phyloP scores from a whole-genome alignment of 106 monocot species.

The Cymbidium sinense region DNA sequence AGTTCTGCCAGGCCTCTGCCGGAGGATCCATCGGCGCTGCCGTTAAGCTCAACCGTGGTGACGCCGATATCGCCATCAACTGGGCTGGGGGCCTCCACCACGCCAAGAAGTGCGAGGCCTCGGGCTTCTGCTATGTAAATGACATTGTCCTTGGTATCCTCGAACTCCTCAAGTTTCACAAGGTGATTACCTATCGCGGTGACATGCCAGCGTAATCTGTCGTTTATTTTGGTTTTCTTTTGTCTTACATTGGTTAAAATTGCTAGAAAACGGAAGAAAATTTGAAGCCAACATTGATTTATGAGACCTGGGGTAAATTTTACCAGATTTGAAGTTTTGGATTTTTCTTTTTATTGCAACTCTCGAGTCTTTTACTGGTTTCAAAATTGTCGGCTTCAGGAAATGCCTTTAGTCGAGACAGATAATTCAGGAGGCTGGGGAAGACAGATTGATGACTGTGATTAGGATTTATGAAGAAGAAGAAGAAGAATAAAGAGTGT shows the following conservation, averaged over 20 bases:
- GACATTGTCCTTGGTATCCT: constrained; percentile 24
- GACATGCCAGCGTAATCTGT: background rate
- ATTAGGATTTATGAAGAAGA: background rate
- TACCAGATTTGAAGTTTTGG: background rate
- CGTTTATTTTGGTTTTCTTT: background rate
- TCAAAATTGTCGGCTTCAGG: background rate
- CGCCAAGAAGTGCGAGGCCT: constrained; percentile 31
- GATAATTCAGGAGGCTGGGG: background rate
- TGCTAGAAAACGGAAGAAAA: background rate
- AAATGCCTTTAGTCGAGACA: background rate
- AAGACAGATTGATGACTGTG: background rate
- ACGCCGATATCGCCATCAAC: constrained; percentile 24
- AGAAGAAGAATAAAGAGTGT: background rate
- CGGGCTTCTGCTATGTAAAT: constrained; percentile 23
- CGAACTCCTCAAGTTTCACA: constrained; percentile 22
- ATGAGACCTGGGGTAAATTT: background rate
- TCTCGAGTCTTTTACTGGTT: background rate
- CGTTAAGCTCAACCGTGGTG: constrained; percentile 14
- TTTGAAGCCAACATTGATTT: background rate
- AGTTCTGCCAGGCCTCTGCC: constrained; percentile 27
- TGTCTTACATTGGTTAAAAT: background rate
- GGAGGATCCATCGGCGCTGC: constrained; percentile 22
- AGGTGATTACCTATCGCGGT: background rate
- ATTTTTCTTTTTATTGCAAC: background rate
- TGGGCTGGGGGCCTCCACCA: constrained; percentile 25